Evolutionary conservation across 75 land plant genomes (phyloP), one percentile per base, ranked within the genome.

Genomic region (Pinus tabuliformis): DNA sequence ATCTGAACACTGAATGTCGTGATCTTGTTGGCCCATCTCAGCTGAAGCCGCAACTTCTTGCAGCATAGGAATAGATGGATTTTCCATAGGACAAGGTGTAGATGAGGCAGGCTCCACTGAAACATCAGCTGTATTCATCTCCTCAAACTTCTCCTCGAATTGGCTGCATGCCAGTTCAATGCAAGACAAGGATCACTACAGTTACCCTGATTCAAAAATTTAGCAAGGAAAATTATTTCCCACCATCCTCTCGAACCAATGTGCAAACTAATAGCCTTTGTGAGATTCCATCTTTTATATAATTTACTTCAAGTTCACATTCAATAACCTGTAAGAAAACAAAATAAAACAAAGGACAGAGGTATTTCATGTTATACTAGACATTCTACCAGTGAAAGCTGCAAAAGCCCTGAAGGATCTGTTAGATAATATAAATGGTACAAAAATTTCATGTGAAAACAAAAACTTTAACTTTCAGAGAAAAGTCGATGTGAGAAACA

Each of bases 71-170:
- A 65, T 49, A 70, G 78, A 18, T 21, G 82, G 66, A 39, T 78
- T 70, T 66, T 75, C 80, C 75, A 18, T 42, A 36, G 61, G 64
- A 4, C 78, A 77, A 60, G 79, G 73, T 33, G 54, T 82, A 66
- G 83, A 73, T 64, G 75, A 57, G 26, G 91, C 62, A 45, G 52
- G 52, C 39, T 56, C 88, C 21, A 74, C 49, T 58, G 87, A 85
- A 52, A 57, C 64, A 49, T 82, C 89, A 56, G 58, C 76, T 54
- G 79, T 79, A 83, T 77, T 86, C 80, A 88, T 79, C 85, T 92
- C 98, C 83, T 95, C 98, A 80, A 95, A 89, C 77, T 92, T 95
- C 73, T 85, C 93, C 59, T 92, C 93, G 86, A 95, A 95, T 82
- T 87, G 95, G 82, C 98, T 92, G 68, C 59, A 62, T 39, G 22